phyloP scores from a whole-genome alignment of 1,139 yeast genomes.

The Schwanniomyces etchellsii region DNA sequence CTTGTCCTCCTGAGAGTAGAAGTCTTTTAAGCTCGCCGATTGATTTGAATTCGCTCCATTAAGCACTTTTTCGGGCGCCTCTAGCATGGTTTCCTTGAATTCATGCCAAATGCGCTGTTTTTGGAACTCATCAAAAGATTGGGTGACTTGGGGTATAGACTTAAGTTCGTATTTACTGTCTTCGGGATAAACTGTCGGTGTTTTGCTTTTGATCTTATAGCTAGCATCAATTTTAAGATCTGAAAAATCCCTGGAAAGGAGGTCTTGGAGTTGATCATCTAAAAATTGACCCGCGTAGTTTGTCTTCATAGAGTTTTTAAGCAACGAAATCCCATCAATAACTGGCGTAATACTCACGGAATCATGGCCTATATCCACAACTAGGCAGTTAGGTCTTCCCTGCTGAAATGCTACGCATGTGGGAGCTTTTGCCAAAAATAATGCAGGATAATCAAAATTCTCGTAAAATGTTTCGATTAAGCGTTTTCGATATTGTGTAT shows the following conservation, averaged over 20 bases:
- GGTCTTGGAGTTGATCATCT: conserved; percentile 37
- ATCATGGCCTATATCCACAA: conserved; percentile 90
- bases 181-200: conserved; percentile 28
- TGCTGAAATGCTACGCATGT: conserved; percentile 90
- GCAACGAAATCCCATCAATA: conserved; percentile 83
- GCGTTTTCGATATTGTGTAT: conserved; percentile 60
- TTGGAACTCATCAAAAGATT: conserved; percentile 34
- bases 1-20: conserved; percentile 26
- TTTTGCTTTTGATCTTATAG: conserved; percentile 30
- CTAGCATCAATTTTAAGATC: conserved; percentile 10
- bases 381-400: conserved; percentile 89
- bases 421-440: conserved; percentile 79
- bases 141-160: conserved; percentile 29
- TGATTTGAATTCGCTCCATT: conserved; percentile 13
- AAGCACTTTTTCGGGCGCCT: conserved; percentile 43
- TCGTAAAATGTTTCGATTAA: conserved; percentile 77
- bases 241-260: conserved; percentile 16
- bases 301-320: conserved; percentile 65
- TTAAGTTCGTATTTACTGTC: conserved; percentile 26
- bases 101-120: conserved; percentile 42
- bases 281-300: conserved; percentile 61
- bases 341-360: conserved; percentile 84
- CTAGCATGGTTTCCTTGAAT: conserved; percentile 61
- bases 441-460: conserved; percentile 72
- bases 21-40: conserved; percentile 18